These are phyloP conservation scores for Osmanthus fragrans DNA, from an alignment of 257 asterid genomes.

Conservation along the genomic window DNA sequence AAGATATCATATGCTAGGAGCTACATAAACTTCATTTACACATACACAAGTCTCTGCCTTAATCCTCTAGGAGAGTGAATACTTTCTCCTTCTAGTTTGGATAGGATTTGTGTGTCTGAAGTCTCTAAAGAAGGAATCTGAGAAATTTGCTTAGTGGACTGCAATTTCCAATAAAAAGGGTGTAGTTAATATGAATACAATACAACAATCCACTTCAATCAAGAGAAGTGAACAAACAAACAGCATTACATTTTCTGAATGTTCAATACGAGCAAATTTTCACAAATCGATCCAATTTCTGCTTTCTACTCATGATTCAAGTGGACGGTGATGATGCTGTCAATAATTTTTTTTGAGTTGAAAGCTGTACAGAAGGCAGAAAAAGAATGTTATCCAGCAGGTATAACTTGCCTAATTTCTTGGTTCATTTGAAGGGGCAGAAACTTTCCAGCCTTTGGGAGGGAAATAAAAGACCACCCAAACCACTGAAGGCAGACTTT, in stretches of 20 bases:
- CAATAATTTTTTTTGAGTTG: not conserved
- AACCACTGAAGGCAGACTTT: not conserved
- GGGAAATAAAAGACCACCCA: not conserved
- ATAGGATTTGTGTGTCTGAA: slow-evolving; percentile 42
- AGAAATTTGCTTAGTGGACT: slow-evolving; percentile 43
- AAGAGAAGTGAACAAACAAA: not conserved
- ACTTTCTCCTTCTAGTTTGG: slow-evolving; percentile 47
- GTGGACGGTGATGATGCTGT: not conserved
- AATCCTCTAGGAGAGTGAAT: slow-evolving; percentile 59
- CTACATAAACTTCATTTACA: slow-evolving; percentile 14
- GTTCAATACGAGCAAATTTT: not conserved
- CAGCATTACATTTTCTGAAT: not conserved
- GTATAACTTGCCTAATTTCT: not conserved
- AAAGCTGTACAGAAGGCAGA: not conserved
- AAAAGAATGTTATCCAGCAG: not conserved
- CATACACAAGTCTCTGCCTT: slow-evolving; percentile 79
- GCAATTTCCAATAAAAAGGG: slow-evolving; percentile 31
- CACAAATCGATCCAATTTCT: not conserved
- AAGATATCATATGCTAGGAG: not conserved
- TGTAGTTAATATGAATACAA: slow-evolving; percentile 16
- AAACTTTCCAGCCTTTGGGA: not conserved
- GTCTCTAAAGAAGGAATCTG: slow-evolving; percentile 45
- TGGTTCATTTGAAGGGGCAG: not conserved
- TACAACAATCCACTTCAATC: not conserved
- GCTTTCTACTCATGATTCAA: not conserved